Evolutionary conservation across 2,329 filamentous ascomycete species (phyloP), one percentile per base, ranked within the genome.

Genomic region (Calonectria pteridis): DNA sequence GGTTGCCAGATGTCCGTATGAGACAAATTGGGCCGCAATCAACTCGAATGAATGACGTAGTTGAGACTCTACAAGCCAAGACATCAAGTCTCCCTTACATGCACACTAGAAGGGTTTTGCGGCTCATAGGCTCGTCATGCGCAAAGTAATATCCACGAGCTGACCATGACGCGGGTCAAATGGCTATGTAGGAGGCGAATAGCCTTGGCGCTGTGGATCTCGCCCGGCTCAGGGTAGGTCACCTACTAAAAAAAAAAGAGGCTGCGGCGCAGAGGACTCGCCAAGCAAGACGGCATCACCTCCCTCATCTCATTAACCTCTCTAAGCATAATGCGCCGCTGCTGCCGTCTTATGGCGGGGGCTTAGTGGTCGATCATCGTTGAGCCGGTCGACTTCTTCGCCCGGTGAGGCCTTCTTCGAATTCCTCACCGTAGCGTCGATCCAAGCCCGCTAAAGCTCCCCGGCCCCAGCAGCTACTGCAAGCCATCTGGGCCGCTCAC

Each of bases 241-340:
- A n/a, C n/a, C n/a, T 18, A 20, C 20, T 3, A 23, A 3, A 10
- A 13, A 37, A n/a, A 20, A 28, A 16, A 28, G 18, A 26, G 11
- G 35, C 55, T 40, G 23, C 55, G 33, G 55, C 35, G 29, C 55
- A 28, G 13, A 28, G 16, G 26, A 40, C 20, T 40, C 6, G 23
- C 20, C 43, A 40, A 28, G 23, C 28, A 28, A 62, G 35, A 62
- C 55, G 55, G 33, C 55, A 62, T 62, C 33, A 62, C 43, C 23
- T 28, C 7, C 4, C 26, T 46, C 43, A 62, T 40, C 33, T 20
- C 9, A 46, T 46, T 62, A 35, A 37, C 55, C 33, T 16, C 55
- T 62, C n/a, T 62, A 28, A 62, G 55, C 33, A 62, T 62, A 62
- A 62, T 16, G 33, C 23, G 55, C 35, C 55, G 55, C 55, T 35